A percentile compares a stretch with the other conserved stretches of the same genome.
Evolutionary conservation across 2,329 filamentous ascomycete species (phyloP).

Genomic region (Xylaria sp.): DNA sequence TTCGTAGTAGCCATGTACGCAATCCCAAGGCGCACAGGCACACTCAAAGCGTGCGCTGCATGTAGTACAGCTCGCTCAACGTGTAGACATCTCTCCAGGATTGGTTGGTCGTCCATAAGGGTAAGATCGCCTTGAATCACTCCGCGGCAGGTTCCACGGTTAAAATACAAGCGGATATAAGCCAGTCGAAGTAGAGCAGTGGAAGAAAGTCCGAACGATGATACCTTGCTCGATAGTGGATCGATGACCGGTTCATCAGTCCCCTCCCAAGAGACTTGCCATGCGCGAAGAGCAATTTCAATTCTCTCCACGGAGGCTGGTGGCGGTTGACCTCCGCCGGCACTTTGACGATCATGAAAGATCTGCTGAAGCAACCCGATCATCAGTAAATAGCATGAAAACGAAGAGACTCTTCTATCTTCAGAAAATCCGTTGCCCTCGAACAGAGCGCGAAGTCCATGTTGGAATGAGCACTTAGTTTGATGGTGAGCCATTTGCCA

Average conservation of each 20-base stretch:
- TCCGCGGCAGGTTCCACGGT: constrained; percentile 58
- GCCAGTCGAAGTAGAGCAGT: constrained; percentile 41
- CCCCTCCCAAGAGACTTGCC: constrained; percentile 64
- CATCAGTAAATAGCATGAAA: constrained; percentile 65
- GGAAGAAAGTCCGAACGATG: constrained; percentile 63
- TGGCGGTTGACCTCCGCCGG: constrained; percentile 22
- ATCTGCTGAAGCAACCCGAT: constrained; percentile 66
- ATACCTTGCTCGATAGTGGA: constrained; percentile 63
- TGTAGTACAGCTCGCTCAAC: constrained; percentile 58
- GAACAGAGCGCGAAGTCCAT: constrained; percentile 50
- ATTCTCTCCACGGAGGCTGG: constrained; percentile 57
- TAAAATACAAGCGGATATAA: constrained; percentile 46
- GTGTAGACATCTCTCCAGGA: constrained; percentile 52
- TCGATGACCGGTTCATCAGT: constrained; percentile 65
- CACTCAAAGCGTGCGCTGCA: constrained; percentile 64
- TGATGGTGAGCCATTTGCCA: constrained; percentile 57
- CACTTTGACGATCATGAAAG: constrained; percentile 59
- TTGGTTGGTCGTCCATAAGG: constrained; percentile 55
- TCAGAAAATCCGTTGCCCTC: constrained; percentile 30
- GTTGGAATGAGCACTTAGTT: constrained; percentile 46
- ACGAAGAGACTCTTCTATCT: constrained; percentile 56
- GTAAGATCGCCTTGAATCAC: constrained; percentile 60
- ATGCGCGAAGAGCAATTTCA: constrained; percentile 59
- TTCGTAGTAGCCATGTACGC: constrained; percentile 64
- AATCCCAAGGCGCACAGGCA: constrained; percentile 64